phyloP scores from a whole-genome alignment of 345 rosid species.

The Populus euphratica region DNA sequence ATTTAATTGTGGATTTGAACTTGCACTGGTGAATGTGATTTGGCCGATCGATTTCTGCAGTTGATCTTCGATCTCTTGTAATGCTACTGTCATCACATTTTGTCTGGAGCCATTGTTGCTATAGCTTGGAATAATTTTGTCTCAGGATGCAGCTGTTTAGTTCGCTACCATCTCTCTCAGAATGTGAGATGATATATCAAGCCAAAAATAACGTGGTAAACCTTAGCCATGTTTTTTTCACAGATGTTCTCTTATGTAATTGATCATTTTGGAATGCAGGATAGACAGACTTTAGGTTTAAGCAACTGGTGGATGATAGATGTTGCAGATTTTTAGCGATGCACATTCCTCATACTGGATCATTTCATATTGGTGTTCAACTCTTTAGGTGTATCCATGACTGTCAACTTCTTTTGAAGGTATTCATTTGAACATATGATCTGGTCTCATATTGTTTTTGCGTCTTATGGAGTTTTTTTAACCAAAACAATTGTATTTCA shows the following conservation, averaged over 20 bases:
- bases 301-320: too few species aligned
- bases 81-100: not conserved
- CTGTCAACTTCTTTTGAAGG: too few species aligned
- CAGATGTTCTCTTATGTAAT: not conserved
- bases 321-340: not conserved
- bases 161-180: not conserved
- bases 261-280: not conserved
- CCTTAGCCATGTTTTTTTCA: not conserved
- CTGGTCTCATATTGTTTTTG: too few species aligned
- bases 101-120: not conserved
- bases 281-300: not conserved
- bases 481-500: too few species aligned
- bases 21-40: not conserved
- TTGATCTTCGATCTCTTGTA: not conserved
- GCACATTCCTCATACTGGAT: not conserved
- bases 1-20: not conserved
- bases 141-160: not conserved
- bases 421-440: too few species aligned
- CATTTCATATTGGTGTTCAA: not conserved
- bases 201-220: not conserved
- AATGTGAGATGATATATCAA: not conserved
- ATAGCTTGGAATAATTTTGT: not conserved
- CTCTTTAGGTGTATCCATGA: too few species aligned
- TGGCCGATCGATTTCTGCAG: not conserved
- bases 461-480: too few species aligned